These are phyloP conservation scores for Pseudogymnoascus sp. DNA, from an alignment of 2,329 filamentous ascomycete species.

Conservation along the genomic window DNA sequence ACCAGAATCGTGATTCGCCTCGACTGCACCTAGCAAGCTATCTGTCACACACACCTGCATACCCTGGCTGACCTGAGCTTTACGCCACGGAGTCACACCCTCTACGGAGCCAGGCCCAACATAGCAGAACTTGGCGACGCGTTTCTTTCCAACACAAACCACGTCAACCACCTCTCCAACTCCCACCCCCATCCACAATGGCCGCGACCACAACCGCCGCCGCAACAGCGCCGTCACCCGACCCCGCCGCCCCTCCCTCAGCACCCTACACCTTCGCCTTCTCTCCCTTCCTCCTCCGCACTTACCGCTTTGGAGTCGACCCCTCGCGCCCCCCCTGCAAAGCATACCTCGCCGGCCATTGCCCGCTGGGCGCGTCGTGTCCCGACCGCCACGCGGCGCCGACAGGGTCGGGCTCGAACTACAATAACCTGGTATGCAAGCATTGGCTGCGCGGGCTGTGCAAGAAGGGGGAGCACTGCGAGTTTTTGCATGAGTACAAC, in stretches of 20 bases:
- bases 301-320: constrained; percentile 76
- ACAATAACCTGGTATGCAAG: constrained; percentile 89
- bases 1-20: background rate
- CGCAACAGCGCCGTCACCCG: constrained; percentile 14
- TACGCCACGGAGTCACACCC: background rate
- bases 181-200: background rate
- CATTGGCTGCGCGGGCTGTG: constrained; percentile 96
- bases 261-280: constrained; percentile 68
- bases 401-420: constrained; percentile 38
- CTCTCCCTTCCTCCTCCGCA: constrained; percentile 72
- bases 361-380: constrained; percentile 75
- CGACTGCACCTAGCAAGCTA: background rate
- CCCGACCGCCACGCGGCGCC: constrained; percentile 65
- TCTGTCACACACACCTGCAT: background rate
- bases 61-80: background rate
- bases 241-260: constrained; percentile 36
- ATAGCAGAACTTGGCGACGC: background rate
- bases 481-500: constrained; percentile 98
- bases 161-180: background rate
- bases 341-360: constrained; percentile 77
- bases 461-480: constrained; percentile 94
- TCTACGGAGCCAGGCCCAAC: background rate
- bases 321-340: constrained; percentile 75
- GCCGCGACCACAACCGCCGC: background rate
- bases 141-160: background rate